Evolutionary conservation across 306 rosid species (phyloP).

Genomic region (Castanea sativa): DNA sequence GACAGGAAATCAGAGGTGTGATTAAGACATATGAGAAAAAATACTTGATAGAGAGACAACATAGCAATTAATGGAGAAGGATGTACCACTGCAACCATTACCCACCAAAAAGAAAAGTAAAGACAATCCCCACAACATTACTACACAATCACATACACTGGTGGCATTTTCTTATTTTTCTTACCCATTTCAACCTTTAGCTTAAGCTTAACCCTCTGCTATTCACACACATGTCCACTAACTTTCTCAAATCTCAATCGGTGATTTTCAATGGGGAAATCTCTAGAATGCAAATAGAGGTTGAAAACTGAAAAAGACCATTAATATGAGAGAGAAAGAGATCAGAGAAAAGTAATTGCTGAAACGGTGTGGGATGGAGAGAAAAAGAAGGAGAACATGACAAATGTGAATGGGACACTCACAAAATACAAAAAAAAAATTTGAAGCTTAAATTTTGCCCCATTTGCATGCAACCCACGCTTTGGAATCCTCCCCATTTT

Average conservation of each 20-base stretch:
- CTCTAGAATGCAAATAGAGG: conserved; percentile 7
- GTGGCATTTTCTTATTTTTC: not conserved
- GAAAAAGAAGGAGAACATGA: conserved; percentile 38
- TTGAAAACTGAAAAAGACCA: not conserved
- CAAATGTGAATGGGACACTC: conserved; percentile 36
- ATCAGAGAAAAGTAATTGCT: not conserved
- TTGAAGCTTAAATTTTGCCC: conserved; percentile 14
- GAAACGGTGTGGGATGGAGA: conserved; percentile 38
- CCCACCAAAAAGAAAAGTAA: not conserved
- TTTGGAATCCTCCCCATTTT: conserved; percentile 20
- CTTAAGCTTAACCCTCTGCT: not conserved
- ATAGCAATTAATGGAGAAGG: conserved; percentile 22
- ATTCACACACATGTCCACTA: not conserved
- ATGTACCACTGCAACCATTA: not conserved
- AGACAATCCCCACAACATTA: too few species aligned
- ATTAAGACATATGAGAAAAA: conserved; percentile 26
- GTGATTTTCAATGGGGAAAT: not conserved
- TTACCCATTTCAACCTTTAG: not conserved
- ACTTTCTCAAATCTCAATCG: not conserved
- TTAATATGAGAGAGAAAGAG: conserved; percentile 40
- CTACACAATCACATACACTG: not conserved
- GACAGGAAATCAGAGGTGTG: conserved; percentile 4
- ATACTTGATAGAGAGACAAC: conserved; percentile 23
- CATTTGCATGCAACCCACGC: conserved; percentile 39
- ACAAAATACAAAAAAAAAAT: not conserved